phyloP scores from a whole-genome alignment of 2,329 filamentous ascomycete species.

The Allantophomopsis lycopodina region DNA sequence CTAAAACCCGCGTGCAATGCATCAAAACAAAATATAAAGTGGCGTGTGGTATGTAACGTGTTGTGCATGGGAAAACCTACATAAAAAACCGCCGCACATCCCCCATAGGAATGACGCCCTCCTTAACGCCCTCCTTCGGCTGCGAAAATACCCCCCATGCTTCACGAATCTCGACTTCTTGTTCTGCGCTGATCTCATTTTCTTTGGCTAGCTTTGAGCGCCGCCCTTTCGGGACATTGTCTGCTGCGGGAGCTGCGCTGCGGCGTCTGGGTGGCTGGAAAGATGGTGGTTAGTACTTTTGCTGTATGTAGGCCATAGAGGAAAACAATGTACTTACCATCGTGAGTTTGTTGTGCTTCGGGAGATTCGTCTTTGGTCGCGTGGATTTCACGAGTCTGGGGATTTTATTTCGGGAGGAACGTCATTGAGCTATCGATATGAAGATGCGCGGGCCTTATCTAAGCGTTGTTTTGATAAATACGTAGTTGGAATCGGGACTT shows the following conservation, averaged over 20 bases:
- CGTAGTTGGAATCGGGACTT: too few species aligned
- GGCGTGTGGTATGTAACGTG: neutral
- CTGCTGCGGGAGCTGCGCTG: constrained; percentile 7
- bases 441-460: too few species aligned
- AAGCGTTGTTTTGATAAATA: too few species aligned
- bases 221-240: constrained; percentile 31
- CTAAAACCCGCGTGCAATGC: neutral
- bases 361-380: too few species aligned
- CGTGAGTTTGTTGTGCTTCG: too few species aligned
- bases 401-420: too few species aligned
- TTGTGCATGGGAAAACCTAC: constrained; percentile 27
- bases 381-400: too few species aligned
- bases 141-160: constrained; percentile 74
- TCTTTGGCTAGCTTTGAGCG: constrained; percentile 87
- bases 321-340: too few species aligned
- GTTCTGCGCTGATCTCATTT: constrained; percentile 68
- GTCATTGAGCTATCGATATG: too few species aligned
- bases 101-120: constrained; percentile 29
- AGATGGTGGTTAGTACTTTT: neutral
- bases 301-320: too few species aligned
- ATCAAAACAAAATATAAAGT: neutral
- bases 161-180: constrained; percentile 84
- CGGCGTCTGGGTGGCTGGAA: constrained; percentile 17
- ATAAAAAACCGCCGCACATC: constrained; percentile 57
- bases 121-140: constrained; percentile 56